Base-by-base conservation (phyloP, 768 basidiomycete genomes). In the Termitomyces heimii region DNA sequence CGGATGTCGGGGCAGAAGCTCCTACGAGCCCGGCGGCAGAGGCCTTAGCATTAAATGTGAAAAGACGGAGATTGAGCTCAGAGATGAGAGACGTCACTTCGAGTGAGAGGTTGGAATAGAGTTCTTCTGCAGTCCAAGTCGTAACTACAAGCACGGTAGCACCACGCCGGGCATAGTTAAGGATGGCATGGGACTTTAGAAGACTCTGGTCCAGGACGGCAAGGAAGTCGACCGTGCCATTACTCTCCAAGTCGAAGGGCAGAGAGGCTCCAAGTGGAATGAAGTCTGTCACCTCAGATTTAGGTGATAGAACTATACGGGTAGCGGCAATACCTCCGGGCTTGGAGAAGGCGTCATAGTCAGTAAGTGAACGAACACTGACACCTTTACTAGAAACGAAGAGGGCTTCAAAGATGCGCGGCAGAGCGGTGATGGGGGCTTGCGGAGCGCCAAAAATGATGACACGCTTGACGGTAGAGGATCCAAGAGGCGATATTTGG, bases 141-240 rank as follows among this genome's bases (percentile, higher is more conserved):
- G 93, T 84, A 52, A 82, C 71, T 54, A 96, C 69, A 54, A 98
- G 82, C 34, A 97, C 81, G 8, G 85, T 73, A 0, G 93, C 86
- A 7, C 80, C 81, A 4, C 73, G 69, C 58, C 84, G 87, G 28
- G 89, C 85, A 49, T 84, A 79, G 28, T 82, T 73, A 52, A 97
- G 67, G 28, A 94, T 66, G 9, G 84, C 81, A 66, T 94, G 92
- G 0, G 87, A 81, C 68, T 89, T 93, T 63, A 96, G 77, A 32
- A 98, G 76, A 48, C 72, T 77, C 48, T 88, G 82, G 58, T 95
- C 92, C 39, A 93, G 75, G 34, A 98, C 71, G 56, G 83, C 86
- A 43, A 87, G 67, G 67, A 93, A 89, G 71, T 92, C 88, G 1
- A 82, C 77, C 48, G 74, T 72, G 20, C 83, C 83, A 8, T 63